Conservation (phyloP, 345 rosid genomes). For the Salix arbutifolia region DNA sequence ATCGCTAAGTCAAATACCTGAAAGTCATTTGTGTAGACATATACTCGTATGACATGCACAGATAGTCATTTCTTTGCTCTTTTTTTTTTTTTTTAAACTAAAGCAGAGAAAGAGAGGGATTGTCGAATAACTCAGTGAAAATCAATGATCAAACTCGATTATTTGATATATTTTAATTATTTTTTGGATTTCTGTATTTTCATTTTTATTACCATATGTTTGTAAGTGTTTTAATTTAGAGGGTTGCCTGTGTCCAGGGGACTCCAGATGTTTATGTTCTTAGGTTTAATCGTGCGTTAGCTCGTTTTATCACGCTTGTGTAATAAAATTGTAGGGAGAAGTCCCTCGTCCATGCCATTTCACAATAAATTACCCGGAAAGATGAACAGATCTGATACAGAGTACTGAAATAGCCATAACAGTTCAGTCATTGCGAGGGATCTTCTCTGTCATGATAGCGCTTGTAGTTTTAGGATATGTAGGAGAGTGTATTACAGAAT, state of each 20-base stretch:
- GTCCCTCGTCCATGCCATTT: not conserved
- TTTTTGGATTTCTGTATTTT: not conserved
- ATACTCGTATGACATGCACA: not conserved
- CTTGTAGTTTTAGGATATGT: not conserved
- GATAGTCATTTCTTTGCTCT: not conserved
- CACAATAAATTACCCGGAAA: not conserved
- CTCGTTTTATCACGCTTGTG: not conserved
- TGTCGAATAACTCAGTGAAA: not conserved
- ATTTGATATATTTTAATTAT: not conserved
- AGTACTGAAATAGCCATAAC: not conserved
- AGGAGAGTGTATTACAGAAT: not conserved
- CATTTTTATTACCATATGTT: not conserved
- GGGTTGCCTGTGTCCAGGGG: not conserved
- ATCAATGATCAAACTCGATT: not conserved
- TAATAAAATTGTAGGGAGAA: not conserved
- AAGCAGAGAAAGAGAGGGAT: not conserved
- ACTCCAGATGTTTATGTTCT: not conserved
- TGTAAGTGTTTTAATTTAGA: not conserved
- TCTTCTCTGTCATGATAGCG: not conserved
- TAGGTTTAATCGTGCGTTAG: not conserved
- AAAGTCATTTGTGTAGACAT: constrained; percentile 52
- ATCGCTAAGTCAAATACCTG: constrained; percentile 35
- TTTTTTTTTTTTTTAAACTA: not conserved
- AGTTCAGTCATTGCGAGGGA: not conserved
- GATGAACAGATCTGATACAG: not conserved